Conservation (phyloP, 352 stramenopile species). For the Phytophthora pinifolia region DNA sequence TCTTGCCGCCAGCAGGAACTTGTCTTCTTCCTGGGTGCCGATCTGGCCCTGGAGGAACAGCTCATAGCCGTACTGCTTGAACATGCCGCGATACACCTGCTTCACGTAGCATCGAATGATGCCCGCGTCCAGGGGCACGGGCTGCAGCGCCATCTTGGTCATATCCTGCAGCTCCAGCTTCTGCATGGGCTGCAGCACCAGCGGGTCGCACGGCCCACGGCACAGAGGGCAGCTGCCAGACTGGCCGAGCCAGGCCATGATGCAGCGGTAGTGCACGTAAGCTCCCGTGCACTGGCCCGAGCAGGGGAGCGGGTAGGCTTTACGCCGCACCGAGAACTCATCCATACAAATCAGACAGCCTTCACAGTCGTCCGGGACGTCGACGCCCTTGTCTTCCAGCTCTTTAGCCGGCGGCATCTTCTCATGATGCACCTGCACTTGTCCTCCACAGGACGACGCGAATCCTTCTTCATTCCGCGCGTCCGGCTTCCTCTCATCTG, state of each 20-base stretch:
- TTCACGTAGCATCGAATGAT: slow-evolving; percentile 90
- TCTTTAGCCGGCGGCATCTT: slow-evolving; percentile 30
- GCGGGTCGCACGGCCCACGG: slow-evolving; percentile 72
- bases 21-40: slow-evolving; percentile 80
- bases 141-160: slow-evolving; percentile 71
- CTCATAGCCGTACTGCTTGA: slow-evolving; percentile 88
- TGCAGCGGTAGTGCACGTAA: slow-evolving; percentile 86
- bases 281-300: slow-evolving; percentile 76
- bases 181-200: slow-evolving; percentile 83
- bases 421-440: slow-evolving; percentile 27
- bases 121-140: slow-evolving; percentile 76
- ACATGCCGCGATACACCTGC: slow-evolving; percentile 85
- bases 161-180: slow-evolving; percentile 84
- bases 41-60: slow-evolving; percentile 85
- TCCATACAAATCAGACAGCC: slow-evolving; percentile 90
- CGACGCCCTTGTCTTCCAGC: slow-evolving; percentile 26
- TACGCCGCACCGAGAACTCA: slow-evolving; percentile 82
- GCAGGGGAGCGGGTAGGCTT: slow-evolving; percentile 84
- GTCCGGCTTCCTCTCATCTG: slow-evolving; percentile 14
- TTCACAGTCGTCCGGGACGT: slow-evolving; percentile 32
- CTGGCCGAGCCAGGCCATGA: slow-evolving; percentile 88
- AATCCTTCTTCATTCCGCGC: slow-evolving; percentile 13
- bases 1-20: slow-evolving; percentile 71
- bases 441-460: background rate
- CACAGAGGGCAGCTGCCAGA: slow-evolving; percentile 84